phyloP scores from a whole-genome alignment of 306 rosid genomes.

The Ammopiptanthus mongolicus region DNA sequence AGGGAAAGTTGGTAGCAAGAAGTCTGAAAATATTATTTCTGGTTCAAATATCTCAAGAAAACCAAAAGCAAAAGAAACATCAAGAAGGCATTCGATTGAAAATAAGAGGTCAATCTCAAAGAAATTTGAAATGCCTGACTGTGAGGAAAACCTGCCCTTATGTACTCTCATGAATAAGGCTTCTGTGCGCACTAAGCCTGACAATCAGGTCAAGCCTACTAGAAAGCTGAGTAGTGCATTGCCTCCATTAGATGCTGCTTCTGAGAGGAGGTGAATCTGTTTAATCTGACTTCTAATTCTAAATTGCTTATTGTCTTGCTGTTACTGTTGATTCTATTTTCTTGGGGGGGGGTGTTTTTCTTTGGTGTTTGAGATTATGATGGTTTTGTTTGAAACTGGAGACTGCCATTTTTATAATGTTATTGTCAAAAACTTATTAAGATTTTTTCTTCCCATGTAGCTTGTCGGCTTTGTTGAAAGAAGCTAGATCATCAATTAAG shows the following conservation, averaged over 20 bases:
- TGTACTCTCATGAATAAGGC: slow-evolving; percentile 18
- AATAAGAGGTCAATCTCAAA: slow-evolving; percentile 20
- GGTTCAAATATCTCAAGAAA: slow-evolving; percentile 37
- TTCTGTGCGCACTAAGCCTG: slow-evolving; percentile 26
- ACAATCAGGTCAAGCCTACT: slow-evolving; percentile 31
- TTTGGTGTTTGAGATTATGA: not conserved
- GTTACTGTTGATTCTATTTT: not conserved
- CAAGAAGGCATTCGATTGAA: slow-evolving; percentile 16
- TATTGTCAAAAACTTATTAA: not conserved
- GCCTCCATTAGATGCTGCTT: slow-evolving; percentile 45
- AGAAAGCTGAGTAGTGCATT: slow-evolving; percentile 13
- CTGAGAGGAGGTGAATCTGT: slow-evolving; percentile 55
- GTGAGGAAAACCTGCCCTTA: slow-evolving; percentile 12
- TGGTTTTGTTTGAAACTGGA: not conserved
- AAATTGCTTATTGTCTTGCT: not conserved
- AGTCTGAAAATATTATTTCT: slow-evolving; percentile 23
- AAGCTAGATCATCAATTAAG: slow-evolving; percentile 44
- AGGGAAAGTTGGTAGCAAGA: slow-evolving; percentile 21
- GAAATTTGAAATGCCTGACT: slow-evolving; percentile 24
- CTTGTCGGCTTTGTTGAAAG: slow-evolving; percentile 46
- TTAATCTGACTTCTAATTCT: not conserved
- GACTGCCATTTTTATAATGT: not conserved
- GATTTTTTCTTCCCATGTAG: slow-evolving; percentile 36
- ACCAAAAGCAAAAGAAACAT: slow-evolving; percentile 25
- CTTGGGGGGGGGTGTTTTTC: not conserved